Percentiles rank a stretch among this genome's conserved stretches.
Evolutionary conservation across 2,329 filamentous ascomycete species (phyloP).

Genomic region (Aureobasidium sp.): DNA sequence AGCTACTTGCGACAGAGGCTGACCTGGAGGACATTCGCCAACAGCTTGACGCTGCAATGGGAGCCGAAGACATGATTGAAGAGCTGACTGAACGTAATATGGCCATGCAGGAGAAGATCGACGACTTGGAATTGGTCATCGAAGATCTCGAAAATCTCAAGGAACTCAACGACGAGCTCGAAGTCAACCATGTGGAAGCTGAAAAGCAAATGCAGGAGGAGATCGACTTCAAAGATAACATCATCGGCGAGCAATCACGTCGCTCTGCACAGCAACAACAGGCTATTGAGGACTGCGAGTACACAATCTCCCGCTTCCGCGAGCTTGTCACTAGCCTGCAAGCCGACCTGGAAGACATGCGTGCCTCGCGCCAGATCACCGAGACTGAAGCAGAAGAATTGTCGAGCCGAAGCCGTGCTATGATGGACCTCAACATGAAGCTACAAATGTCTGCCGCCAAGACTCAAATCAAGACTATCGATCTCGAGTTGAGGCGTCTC

Average conservation of each 20-base stretch:
- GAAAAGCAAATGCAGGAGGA: constrained; percentile 93
- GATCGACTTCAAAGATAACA: constrained; percentile 75
- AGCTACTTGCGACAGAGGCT: constrained; percentile 62
- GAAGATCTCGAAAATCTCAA: constrained; percentile 83
- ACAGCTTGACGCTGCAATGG: constrained; percentile 80
- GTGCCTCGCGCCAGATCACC: constrained; percentile 82
- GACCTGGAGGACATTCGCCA: constrained; percentile 79
- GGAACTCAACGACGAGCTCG: constrained; percentile 90
- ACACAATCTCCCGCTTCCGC: constrained; percentile 79
- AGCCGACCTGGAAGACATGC: constrained; percentile 81
- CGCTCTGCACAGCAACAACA: constrained; percentile 69
- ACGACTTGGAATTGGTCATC: constrained; percentile 71
- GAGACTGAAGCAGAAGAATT: constrained; percentile 90
- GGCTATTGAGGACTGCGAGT: constrained; percentile 77
- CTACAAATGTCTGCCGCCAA: constrained; percentile 84
- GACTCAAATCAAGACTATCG: constrained; percentile 88
- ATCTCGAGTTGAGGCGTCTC: constrained; percentile 76
- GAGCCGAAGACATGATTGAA: constrained; percentile 89
- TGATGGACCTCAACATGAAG: constrained; percentile 95
- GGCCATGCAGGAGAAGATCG: constrained; percentile 71
- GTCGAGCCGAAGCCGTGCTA: constrained; percentile 76
- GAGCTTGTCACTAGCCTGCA: constrained; percentile 82
- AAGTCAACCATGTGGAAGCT: constrained; percentile 84
- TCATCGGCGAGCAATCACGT: constrained; percentile 74
- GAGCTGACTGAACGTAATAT: constrained; percentile 83